These are phyloP conservation scores for Tolypocladium ovalisporum DNA, from an alignment of 2,329 filamentous ascomycete species.

Conservation along the genomic window DNA sequence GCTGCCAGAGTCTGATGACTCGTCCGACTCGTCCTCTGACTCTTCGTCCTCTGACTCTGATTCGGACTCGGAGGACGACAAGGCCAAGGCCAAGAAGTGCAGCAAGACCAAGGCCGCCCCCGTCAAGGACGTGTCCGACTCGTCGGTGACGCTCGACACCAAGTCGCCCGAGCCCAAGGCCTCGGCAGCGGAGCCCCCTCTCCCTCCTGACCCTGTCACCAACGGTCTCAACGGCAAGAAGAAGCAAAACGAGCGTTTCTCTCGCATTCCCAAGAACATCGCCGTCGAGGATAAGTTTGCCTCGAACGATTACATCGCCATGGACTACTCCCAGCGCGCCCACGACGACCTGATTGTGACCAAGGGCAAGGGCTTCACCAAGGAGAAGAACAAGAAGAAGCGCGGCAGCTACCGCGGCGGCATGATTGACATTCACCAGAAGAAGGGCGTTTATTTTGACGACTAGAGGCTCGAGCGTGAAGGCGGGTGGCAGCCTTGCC, in stretches of 20 bases:
- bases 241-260: conserved; percentile 61
- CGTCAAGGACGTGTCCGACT: conserved; percentile 26
- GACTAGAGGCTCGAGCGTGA: conserved; percentile 42
- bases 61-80: conserved; percentile 23
- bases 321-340: conserved; percentile 82
- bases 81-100: conserved; percentile 10
- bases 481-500: not conserved
- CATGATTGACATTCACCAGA: conserved; percentile 68
- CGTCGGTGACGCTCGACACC: conserved; percentile 40
- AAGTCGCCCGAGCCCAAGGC: conserved; percentile 28
- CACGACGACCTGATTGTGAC: conserved; percentile 83
- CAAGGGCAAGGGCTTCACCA: conserved; percentile 93
- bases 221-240: conserved; percentile 33
- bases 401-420: conserved; percentile 84
- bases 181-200: conserved; percentile 32
- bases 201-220: conserved; percentile 38
- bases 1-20: conserved; percentile 29
- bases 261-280: conserved; percentile 60
- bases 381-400: conserved; percentile 99
- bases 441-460: conserved; percentile 90
- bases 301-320: conserved; percentile 72
- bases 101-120: conserved; percentile 7
- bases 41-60: conserved; percentile 17
- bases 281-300: conserved; percentile 57
- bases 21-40: conserved; percentile 19